phyloP scores from a whole-genome alignment of 2,329 filamentous ascomycete genomes.

The Claviceps fusiformis region DNA sequence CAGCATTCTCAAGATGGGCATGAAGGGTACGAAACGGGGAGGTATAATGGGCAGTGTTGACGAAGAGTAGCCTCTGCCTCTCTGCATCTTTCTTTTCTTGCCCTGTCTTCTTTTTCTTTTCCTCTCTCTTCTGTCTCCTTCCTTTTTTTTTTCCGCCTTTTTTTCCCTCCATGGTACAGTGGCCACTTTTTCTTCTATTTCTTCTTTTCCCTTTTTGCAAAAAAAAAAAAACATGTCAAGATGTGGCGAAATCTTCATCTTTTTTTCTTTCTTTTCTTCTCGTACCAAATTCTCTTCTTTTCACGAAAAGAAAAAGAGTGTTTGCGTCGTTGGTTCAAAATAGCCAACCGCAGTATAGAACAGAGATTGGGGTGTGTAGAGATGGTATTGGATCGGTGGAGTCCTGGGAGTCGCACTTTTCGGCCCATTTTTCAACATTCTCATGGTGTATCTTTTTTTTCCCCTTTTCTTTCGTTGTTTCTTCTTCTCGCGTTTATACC shows the following conservation, averaged over 20 bases:
- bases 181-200: too few relatives aligned
- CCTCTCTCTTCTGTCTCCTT: not conserved
- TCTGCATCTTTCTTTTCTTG: not conserved
- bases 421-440: too few relatives aligned
- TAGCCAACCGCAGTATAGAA: too few relatives aligned
- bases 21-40: slow-evolving; percentile 47
- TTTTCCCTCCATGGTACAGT: not conserved
- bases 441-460: too few relatives aligned
- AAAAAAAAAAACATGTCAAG: too few relatives aligned
- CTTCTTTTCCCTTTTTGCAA: too few relatives aligned
- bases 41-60: slow-evolving; percentile 40
- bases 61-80: slow-evolving; percentile 30
- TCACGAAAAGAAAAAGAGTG: too few relatives aligned
- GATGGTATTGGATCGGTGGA: not conserved
- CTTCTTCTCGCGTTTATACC: too few relatives aligned
- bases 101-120: too few relatives aligned
- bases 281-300: too few relatives aligned
- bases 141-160: not conserved
- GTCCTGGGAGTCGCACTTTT: not conserved
- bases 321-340: too few relatives aligned
- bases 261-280: not conserved
- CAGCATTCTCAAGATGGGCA: slow-evolving; percentile 63
- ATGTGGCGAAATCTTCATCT: not conserved
- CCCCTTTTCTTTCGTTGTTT: too few relatives aligned
- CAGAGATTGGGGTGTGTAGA: not conserved